Conservation (phyloP, 805 yeast species). For the Scheffersomyces amazonensis region DNA sequence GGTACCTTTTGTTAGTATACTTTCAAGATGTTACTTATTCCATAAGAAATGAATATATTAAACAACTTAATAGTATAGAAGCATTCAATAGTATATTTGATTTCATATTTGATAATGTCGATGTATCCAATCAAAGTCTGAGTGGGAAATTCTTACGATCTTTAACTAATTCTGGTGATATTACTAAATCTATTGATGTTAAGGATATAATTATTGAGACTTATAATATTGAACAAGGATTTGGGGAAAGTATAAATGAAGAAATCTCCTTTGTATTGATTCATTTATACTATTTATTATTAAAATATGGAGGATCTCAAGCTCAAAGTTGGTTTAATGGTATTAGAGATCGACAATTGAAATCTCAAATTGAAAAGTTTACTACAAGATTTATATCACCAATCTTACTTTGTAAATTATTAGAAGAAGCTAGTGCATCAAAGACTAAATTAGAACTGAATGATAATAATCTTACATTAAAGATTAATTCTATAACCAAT, state of each 20-base stretch:
- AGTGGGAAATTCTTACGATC: not conserved
- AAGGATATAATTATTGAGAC: slow-evolving; percentile 13
- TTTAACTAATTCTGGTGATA: not conserved
- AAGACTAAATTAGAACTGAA: slow-evolving; percentile 26
- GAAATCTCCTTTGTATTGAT: slow-evolving; percentile 29
- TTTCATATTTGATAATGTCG: slow-evolving; percentile 54
- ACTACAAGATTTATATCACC: slow-evolving; percentile 65
- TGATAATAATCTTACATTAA: slow-evolving; percentile 53
- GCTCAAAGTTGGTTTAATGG: slow-evolving; percentile 69
- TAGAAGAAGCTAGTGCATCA: slow-evolving; percentile 47
- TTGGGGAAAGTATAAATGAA: slow-evolving; percentile 14
- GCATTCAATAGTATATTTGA: slow-evolving; percentile 50
- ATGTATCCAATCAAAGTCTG: slow-evolving; percentile 17
- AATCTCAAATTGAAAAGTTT: slow-evolving; percentile 58
- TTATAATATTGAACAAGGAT: slow-evolving; percentile 19
- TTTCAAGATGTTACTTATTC: slow-evolving; percentile 65
- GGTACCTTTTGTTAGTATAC: slow-evolving; percentile 61
- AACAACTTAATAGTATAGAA: slow-evolving; percentile 47
- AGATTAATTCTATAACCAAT: slow-evolving; percentile 55
- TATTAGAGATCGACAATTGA: slow-evolving; percentile 65
- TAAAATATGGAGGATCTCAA: slow-evolving; percentile 52
- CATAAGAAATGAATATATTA: slow-evolving; percentile 58
- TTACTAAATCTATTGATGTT: slow-evolving; percentile 4
- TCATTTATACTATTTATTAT: slow-evolving; percentile 50
- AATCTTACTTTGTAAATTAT: slow-evolving; percentile 53